Conservation (phyloP, 805 yeast genomes). For the Metschnikowia kunwiensis region DNA sequence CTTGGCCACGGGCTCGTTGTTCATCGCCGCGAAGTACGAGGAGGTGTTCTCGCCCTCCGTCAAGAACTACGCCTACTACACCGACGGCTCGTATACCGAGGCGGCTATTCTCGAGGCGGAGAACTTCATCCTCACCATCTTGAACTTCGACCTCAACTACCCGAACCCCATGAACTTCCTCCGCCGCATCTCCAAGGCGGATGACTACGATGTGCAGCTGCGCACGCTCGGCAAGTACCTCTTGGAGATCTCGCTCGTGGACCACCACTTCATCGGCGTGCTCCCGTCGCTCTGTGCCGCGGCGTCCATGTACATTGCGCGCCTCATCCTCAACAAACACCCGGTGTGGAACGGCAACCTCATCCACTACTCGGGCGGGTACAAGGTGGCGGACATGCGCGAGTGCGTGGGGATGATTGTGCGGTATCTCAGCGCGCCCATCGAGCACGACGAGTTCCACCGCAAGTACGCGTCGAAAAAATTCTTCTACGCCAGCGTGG, state of each 20-base stretch:
- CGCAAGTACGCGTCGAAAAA: conserved; percentile 88
- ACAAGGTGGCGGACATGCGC: conserved; percentile 65
- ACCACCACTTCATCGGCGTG: conserved; percentile 66
- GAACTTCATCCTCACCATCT: conserved; percentile 65
- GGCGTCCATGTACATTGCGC: conserved; percentile 79
- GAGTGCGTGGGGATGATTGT: conserved; percentile 72
- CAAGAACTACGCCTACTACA: conserved; percentile 79
- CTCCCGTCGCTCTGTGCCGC: conserved; percentile 83
- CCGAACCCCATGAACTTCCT: conserved; percentile 90
- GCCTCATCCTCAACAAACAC: conserved; percentile 63
- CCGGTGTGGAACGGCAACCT: conserved; percentile 82
- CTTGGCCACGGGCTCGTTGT: conserved; percentile 79
- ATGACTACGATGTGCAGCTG: conserved; percentile 78
- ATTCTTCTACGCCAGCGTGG: conserved; percentile 79
- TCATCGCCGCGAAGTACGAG: conserved; percentile 90
- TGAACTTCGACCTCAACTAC: conserved; percentile 72
- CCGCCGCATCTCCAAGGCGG: conserved; percentile 86
- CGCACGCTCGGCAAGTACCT: conserved; percentile 84
- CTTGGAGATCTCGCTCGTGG: conserved; percentile 73
- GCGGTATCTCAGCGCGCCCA: conserved; percentile 74
- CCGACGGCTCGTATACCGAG: conserved; percentile 80
- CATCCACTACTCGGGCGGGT: conserved; percentile 90
- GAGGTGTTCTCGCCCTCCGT: conserved; percentile 88
- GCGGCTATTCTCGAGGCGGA: conserved; percentile 83
- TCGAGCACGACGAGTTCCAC: conserved; percentile 88